Evolutionary conservation across 331 rosid genomes (phyloP).

Genomic region (Telfairia occidentalis): DNA sequence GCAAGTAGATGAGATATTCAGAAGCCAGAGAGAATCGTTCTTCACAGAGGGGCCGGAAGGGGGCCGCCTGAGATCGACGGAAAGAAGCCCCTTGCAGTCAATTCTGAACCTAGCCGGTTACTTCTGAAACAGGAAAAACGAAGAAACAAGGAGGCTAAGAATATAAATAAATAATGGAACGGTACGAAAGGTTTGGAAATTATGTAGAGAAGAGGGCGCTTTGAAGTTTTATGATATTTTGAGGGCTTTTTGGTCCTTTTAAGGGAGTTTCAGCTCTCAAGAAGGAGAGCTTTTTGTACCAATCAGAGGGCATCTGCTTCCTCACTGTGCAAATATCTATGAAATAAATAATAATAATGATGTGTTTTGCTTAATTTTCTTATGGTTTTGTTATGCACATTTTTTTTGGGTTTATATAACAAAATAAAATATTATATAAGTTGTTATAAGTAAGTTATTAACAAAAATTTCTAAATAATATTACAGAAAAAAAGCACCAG

Average conservation of each 20-base stretch:
- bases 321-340: neutral
- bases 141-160: neutral
- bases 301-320: neutral
- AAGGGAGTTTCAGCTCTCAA: neutral
- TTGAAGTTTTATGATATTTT: neutral
- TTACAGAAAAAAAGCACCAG: too few species aligned
- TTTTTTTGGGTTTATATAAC: too few species aligned
- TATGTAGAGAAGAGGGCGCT: neutral
- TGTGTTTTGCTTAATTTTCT: neutral
- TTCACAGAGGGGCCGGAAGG: constrained; percentile 27
- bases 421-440: too few species aligned
- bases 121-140: neutral
- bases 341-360: neutral
- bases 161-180: neutral
- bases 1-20: constrained; percentile 32
- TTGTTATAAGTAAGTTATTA: too few species aligned
- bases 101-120: constrained; percentile 19
- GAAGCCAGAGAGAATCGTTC: constrained; percentile 27
- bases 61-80: neutral
- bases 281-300: neutral
- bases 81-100: constrained; percentile 13
- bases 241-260: neutral
- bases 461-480: too few species aligned
- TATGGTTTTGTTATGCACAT: too few species aligned
- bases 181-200: too few species aligned